These are phyloP conservation scores for Epichloe aotearoae DNA, from an alignment of 2,329 filamentous ascomycete species.

Conservation along the genomic window DNA sequence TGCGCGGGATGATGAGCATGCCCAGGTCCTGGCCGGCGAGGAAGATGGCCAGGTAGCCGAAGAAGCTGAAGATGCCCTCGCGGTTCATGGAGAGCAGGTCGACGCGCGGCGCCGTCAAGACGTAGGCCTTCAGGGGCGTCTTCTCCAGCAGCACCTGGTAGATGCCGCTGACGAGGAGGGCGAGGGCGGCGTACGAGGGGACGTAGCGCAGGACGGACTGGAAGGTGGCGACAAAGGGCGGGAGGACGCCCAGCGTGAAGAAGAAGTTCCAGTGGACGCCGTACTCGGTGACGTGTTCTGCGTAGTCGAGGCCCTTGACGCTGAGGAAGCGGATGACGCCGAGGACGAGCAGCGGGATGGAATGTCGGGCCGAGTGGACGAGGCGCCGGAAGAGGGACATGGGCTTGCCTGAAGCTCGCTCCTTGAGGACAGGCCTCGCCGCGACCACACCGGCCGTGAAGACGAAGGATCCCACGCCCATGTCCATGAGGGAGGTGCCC, in stretches of 20 bases:
- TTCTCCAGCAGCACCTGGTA: slow-evolving; percentile 70
- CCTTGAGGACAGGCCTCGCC: slow-evolving; percentile 65
- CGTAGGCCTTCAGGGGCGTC: slow-evolving; percentile 67
- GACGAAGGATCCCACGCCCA: slow-evolving; percentile 94
- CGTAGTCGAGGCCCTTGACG: slow-evolving; percentile 91
- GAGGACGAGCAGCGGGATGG: slow-evolving; percentile 67
- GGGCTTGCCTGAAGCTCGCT: slow-evolving; percentile 38
- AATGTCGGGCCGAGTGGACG: slow-evolving; percentile 58
- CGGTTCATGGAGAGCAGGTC: slow-evolving; percentile 79
- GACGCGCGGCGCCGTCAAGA: slow-evolving; percentile 67
- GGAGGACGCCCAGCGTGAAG: slow-evolving; percentile 81
- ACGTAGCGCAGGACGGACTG: slow-evolving; percentile 57
- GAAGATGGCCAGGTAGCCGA: slow-evolving; percentile 91
- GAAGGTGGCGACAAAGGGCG: slow-evolving; percentile 76
- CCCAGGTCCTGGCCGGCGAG: slow-evolving; percentile 77
- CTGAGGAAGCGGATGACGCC: slow-evolving; percentile 72
- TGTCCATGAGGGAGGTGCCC: slow-evolving; percentile 97
- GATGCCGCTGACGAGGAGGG: slow-evolving; percentile 49
- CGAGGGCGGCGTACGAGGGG: slow-evolving; percentile 64
- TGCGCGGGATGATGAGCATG: slow-evolving; percentile 60
- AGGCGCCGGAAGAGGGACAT: slow-evolving; percentile 45
- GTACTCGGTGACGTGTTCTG: slow-evolving; percentile 94
- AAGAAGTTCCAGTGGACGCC: slow-evolving; percentile 99
- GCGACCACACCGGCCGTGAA: slow-evolving; percentile 89
- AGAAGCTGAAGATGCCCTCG: slow-evolving; percentile 89